These are phyloP conservation scores for Phytophthora syringae DNA, from an alignment of 352 stramenopile genomes.

Conservation along the genomic window DNA sequence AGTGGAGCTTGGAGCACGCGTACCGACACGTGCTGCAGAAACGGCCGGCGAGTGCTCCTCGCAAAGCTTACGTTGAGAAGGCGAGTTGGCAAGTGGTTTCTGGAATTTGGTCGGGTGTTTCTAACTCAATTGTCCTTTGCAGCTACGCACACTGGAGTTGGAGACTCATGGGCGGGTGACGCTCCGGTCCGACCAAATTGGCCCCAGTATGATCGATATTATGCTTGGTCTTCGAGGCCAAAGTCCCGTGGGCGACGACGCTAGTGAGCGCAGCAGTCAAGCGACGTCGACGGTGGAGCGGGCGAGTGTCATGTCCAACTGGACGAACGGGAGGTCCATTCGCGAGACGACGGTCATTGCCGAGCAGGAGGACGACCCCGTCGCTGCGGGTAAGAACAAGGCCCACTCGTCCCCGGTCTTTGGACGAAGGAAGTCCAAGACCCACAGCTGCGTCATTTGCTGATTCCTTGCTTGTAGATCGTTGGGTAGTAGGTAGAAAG, in stretches of 20 bases:
- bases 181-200: conserved; percentile 63
- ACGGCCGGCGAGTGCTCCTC: conserved; percentile 60
- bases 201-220: conserved; percentile 79
- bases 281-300: conserved; percentile 57
- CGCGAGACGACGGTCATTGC: conserved; percentile 75
- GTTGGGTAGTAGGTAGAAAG: conserved; percentile 25
- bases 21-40: conserved; percentile 70
- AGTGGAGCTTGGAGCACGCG: conserved; percentile 66
- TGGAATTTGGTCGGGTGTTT: too few relatives aligned
- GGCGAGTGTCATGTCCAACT: conserved; percentile 68
- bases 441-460: conserved; percentile 47
- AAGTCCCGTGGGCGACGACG: conserved; percentile 36
- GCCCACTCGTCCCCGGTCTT: conserved; percentile 22
- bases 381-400: conserved; percentile 19
- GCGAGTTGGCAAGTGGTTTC: too few relatives aligned
- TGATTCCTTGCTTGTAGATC: conserved; percentile 25
- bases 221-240: conserved; percentile 70
- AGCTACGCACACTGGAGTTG: conserved; percentile 60
- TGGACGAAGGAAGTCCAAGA: conserved; percentile 30
- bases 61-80: conserved; percentile 74
- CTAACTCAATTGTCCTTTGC: conserved; percentile 8
- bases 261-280: conserved; percentile 53
- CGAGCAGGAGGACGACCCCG: conserved; percentile 61
- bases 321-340: conserved; percentile 58
- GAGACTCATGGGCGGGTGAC: conserved; percentile 69